These are phyloP conservation scores for Fusarium dlaminii DNA, from an alignment of 2,329 filamentous ascomycete genomes.

Conservation along the genomic window DNA sequence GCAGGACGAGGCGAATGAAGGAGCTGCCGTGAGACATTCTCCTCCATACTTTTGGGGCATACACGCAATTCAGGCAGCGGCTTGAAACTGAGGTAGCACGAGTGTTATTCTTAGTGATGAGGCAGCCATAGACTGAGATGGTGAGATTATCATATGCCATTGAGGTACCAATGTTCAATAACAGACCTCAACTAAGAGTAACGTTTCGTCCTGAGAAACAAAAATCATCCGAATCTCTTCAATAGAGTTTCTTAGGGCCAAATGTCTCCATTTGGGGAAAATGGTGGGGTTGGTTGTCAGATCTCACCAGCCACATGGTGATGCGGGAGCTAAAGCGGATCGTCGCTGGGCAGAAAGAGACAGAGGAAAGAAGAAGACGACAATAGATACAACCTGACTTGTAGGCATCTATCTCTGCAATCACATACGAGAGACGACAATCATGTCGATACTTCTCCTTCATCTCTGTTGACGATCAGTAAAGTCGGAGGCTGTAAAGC, in stretches of 20 bases:
- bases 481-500: background rate
- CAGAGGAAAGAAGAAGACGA: background rate
- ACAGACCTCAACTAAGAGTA: background rate
- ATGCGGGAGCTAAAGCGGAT: constrained; percentile 28
- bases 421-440: background rate
- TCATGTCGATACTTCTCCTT: too few species aligned
- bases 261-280: background rate
- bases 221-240: background rate
- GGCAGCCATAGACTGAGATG: background rate
- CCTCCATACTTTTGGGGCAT: background rate
- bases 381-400: background rate
- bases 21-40: constrained; percentile 18
- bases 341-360: background rate
- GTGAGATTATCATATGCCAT: background rate
- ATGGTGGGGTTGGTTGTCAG: constrained; percentile 16
- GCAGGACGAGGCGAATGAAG: background rate
- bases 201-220: background rate
- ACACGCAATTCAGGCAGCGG: constrained; percentile 2
- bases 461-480: background rate
- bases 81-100: background rate
- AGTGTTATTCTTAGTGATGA: background rate
- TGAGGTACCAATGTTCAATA: background rate
- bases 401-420: background rate
- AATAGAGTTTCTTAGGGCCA: background rate
- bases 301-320: constrained; percentile 36